These are phyloP conservation scores for Mycena galericulata DNA, from an alignment of 768 basidiomycete species.

Conservation along the genomic window DNA sequence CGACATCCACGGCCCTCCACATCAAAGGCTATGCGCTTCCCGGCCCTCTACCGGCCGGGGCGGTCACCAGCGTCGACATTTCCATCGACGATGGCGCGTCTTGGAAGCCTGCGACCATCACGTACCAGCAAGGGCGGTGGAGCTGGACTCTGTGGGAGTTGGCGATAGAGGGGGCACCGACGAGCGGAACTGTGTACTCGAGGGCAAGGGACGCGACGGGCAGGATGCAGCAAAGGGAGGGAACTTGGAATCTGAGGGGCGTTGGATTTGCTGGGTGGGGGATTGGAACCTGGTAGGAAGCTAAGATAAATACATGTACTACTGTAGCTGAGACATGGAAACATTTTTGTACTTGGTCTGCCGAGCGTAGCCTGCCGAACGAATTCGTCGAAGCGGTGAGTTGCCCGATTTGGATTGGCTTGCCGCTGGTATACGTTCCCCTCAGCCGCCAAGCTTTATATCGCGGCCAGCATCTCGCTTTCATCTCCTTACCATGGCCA, in stretches of 20 bases:
- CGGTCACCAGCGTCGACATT: constrained; percentile 62
- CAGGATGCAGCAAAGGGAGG: constrained; percentile 60
- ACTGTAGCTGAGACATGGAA: too few species aligned
- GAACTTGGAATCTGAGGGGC: constrained; percentile 75
- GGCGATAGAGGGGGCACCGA: constrained; percentile 50
- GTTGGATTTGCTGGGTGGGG: constrained; percentile 71
- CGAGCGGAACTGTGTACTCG: constrained; percentile 55
- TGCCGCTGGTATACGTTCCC: not conserved
- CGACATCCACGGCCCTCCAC: constrained; percentile 46
- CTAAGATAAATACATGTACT: not conserved
- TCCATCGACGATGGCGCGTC: constrained; percentile 63
- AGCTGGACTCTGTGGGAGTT: constrained; percentile 82
- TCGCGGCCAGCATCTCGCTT: not conserved
- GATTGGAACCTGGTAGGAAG: constrained; percentile 49
- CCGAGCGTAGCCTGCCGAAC: too few species aligned
- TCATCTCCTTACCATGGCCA: constrained; percentile 53
- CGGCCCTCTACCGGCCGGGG: constrained; percentile 50
- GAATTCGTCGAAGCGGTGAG: too few species aligned
- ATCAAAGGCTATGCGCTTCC: constrained; percentile 72
- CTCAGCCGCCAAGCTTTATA: not conserved
- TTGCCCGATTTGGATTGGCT: not conserved
- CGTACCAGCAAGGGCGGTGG: constrained; percentile 73
- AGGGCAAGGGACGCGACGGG: constrained; percentile 66
- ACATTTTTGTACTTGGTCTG: too few species aligned
- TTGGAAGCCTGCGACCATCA: constrained; percentile 65